Evolutionary conservation across 2,329 filamentous ascomycete genomes (phyloP), one percentile per base, ranked within the genome.

Genomic region (Parafenestella ontariensis): DNA sequence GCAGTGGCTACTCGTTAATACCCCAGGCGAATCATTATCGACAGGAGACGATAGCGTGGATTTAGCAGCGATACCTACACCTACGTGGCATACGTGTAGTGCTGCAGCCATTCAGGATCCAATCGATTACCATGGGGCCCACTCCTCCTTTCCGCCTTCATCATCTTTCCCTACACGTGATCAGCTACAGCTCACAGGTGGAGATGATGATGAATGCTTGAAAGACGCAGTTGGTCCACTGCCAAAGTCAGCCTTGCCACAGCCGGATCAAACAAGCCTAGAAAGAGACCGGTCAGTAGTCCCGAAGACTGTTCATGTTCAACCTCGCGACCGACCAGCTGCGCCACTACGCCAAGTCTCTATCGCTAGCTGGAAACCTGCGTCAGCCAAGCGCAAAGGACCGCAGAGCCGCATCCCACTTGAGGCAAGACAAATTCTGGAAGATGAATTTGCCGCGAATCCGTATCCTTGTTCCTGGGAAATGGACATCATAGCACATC

Each of bases 381-480:
- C 68, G 7, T 73, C 72, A 15, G 70, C 71, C 21, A 74, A 71
- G 50, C 63, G 67, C 6, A 73, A 71, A 56, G 69, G 69, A 3
- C 62, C 69, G 1, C 67, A 69, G 13, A 63, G 58, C 33, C 70
- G 72, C 34, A 72, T 75, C 9, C 62, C 70, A 2, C 52, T 67
- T 3, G 72, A 73, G 48, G 62, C 71, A 5, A 64, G 57, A 42
- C 70, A 74, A 37, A 72, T 74, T 11, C 61, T 75, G 4, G 71
- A 75, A 46, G 69, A 73, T 47, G 69, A 75, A 33, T 75, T 75
- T 40, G 64, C 64, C 11, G 59, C 65, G 2, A 75, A 75, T 39
- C 69, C 72, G 7, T 75, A 75, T 54, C 72, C 72, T 11, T 72
- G 68, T 42, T 59, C 60, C 0, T 75, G 70, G 70, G 72, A 75